Conservation (phyloP, 2,329 filamentous ascomycete genomes). For the Hypoxylon sp. region DNA sequence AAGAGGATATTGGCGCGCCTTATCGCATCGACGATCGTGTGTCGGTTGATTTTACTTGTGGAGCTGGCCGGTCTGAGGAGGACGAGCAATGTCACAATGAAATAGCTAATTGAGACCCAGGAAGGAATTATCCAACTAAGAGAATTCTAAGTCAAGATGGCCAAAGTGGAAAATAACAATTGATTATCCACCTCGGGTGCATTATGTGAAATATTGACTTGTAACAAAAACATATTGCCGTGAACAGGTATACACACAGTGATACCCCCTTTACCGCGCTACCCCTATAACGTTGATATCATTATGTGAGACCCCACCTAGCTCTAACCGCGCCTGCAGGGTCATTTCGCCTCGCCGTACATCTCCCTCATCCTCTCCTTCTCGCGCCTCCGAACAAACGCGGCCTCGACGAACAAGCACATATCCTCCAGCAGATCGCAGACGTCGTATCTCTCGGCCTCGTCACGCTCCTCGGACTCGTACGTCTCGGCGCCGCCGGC, state of each 20-base stretch:
- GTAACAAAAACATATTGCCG: not conserved
- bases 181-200: no score
- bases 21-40: not conserved
- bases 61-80: not conserved
- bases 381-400: conserved; percentile 43
- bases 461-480: conserved; percentile 3
- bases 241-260: not conserved
- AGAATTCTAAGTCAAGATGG: no score
- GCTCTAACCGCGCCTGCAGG: not conserved
- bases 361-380: not conserved
- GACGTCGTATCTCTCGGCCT: conserved; percentile 50
- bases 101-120: no score
- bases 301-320: not conserved
- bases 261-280: not conserved
- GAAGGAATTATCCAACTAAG: no score
- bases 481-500: conserved; percentile 1
- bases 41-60: not conserved
- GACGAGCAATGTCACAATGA: not conserved
- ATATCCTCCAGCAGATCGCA: conserved; percentile 53
- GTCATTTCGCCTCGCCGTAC: not conserved
- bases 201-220: not conserved
- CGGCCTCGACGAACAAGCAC: conserved; percentile 50
- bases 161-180: no score
- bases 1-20: not conserved
- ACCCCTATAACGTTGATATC: not conserved